Conservation (phyloP, 1,284 basidiomycete genomes). For the Irpex sp. region DNA sequence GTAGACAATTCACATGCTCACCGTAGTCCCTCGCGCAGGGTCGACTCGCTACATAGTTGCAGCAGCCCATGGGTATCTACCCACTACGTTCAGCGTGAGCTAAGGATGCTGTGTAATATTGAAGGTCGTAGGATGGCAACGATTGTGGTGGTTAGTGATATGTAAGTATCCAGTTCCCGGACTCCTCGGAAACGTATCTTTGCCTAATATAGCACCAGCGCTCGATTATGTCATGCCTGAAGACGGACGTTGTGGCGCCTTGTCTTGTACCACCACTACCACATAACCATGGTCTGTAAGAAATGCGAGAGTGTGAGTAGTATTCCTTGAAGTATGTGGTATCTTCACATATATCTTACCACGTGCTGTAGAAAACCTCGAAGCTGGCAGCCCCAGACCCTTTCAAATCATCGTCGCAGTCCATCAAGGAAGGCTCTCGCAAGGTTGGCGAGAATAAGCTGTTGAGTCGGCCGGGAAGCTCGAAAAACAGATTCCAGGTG, state of each 20-base stretch:
- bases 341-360: not conserved
- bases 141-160: too few species aligned
- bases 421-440: slow-evolving; percentile 75
- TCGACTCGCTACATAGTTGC: too few species aligned
- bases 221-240: not conserved
- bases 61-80: too few species aligned
- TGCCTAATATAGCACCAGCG: not conserved
- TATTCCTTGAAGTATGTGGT: not conserved
- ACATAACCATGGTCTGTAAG: slow-evolving; percentile 64
- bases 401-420: slow-evolving; percentile 64
- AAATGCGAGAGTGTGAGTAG: slow-evolving; percentile 64
- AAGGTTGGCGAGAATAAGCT: slow-evolving; percentile 81
- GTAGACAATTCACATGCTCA: too few species aligned
- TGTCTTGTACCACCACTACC: slow-evolving; percentile 2
- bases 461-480: slow-evolving; percentile 51
- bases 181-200: too few species aligned
- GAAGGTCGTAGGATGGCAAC: too few species aligned
- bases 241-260: not conserved
- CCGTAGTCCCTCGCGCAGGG: too few species aligned
- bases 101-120: too few species aligned
- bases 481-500: slow-evolving; percentile 73
- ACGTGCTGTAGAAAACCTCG: slow-evolving; percentile 61
- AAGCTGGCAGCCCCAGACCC: slow-evolving; percentile 81
- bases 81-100: too few species aligned
- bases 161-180: too few species aligned